These are phyloP conservation scores for Raphanus sativus DNA, from an alignment of 345 rosid genomes.

Conservation along the genomic window DNA sequence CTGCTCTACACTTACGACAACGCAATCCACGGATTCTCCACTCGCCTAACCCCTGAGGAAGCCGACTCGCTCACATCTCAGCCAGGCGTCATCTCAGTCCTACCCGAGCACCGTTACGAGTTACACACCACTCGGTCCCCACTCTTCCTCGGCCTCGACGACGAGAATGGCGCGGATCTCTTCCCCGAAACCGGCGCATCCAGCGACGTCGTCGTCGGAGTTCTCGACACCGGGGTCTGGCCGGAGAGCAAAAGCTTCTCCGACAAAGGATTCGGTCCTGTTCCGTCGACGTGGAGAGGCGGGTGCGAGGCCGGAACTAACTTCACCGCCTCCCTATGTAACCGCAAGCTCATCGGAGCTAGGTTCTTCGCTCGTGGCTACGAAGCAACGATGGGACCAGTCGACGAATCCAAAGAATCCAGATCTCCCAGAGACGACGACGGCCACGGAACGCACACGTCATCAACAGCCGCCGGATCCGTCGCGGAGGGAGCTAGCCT, in stretches of 20 bases:
- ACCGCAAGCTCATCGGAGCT: conserved; percentile 63
- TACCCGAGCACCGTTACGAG: conserved; percentile 55
- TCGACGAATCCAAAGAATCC: conserved; percentile 53
- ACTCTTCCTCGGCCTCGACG: conserved; percentile 54
- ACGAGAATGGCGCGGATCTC: conserved; percentile 26
- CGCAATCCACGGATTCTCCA: conserved; percentile 59
- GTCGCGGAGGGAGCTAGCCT: conserved; percentile 57
- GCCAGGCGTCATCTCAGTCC: conserved; percentile 49
- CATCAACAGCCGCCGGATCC: conserved; percentile 71
- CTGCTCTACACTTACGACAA: conserved; percentile 58
- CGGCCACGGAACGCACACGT: conserved; percentile 72
- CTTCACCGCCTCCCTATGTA: conserved; percentile 49
- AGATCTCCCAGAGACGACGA: conserved; percentile 61
- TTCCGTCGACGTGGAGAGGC: conserved; percentile 61
- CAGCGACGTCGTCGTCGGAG: conserved; percentile 53
- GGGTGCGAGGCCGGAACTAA: conserved; percentile 59
- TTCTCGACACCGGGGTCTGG: conserved; percentile 64
- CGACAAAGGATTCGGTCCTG: conserved; percentile 51
- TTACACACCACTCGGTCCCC: conserved; percentile 67
- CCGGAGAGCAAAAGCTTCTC: conserved; percentile 57
- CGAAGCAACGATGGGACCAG: conserved; percentile 52
- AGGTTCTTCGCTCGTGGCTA: conserved; percentile 54
- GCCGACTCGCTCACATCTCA: conserved; percentile 45
- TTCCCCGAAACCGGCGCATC: conserved; percentile 38
- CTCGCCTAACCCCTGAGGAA: conserved; percentile 47